These are phyloP conservation scores for Sporothrix inflata DNA, from an alignment of 2,329 filamentous ascomycete species.

Conservation along the genomic window DNA sequence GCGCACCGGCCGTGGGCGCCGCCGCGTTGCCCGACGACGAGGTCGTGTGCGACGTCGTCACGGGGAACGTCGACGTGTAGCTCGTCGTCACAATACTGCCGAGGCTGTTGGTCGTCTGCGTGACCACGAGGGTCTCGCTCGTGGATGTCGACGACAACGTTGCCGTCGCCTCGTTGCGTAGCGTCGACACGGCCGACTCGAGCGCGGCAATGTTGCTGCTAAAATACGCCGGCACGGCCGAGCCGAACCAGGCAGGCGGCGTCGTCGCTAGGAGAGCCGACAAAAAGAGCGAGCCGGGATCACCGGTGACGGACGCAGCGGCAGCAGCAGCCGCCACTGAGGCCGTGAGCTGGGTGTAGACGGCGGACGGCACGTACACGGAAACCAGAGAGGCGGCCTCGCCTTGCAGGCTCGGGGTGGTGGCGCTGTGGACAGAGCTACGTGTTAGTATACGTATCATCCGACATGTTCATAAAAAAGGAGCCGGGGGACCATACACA, in stretches of 20 bases:
- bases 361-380: slow-evolving; percentile 39
- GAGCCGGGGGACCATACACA: not conserved
- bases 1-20: slow-evolving; percentile 18
- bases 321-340: slow-evolving; percentile 34
- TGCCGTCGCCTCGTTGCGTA: slow-evolving; percentile 32
- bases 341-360: slow-evolving; percentile 36
- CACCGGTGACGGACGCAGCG: slow-evolving; percentile 36
- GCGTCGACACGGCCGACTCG: slow-evolving; percentile 34
- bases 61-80: slow-evolving; percentile 33
- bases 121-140: slow-evolving; percentile 33
- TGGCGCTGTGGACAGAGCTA: not conserved
- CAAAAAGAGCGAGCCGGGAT: slow-evolving; percentile 38
- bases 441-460: not conserved
- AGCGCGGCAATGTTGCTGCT: slow-evolving; percentile 29
- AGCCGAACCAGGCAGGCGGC: slow-evolving; percentile 34
- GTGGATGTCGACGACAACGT: slow-evolving; percentile 23
- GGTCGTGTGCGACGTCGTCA: slow-evolving; percentile 22
- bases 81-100: slow-evolving; percentile 38
- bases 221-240: slow-evolving; percentile 30
- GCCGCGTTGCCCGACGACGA: slow-evolving; percentile 28
- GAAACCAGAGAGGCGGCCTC: slow-evolving; percentile 38
- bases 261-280: slow-evolving; percentile 37
- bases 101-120: slow-evolving; percentile 36
- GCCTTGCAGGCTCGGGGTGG: slow-evolving; percentile 34
- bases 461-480: not conserved